Percentiles rank a stretch among this genome's conserved stretches.
phyloP scores from a whole-genome alignment of 2,329 filamentous ascomycete genomes.

The Fusarium sacchari region DNA sequence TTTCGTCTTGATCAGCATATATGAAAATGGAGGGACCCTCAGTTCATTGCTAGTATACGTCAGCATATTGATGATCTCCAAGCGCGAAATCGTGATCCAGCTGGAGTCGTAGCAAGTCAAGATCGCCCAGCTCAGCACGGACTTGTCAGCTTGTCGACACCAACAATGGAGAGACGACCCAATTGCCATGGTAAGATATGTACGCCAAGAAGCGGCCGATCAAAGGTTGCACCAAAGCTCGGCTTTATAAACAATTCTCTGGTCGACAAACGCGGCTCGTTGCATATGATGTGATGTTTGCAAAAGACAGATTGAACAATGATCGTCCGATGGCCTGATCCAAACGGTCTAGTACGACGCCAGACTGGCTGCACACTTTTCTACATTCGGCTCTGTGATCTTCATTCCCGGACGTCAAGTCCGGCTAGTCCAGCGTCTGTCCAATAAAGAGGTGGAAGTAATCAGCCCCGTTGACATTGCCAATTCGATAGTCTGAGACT shows the following conservation, averaged over 20 bases:
- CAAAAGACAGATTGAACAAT: neutral
- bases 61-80: neutral
- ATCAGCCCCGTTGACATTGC: neutral
- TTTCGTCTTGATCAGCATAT: neutral
- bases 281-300: slow-evolving; percentile 12
- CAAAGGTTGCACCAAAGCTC: neutral
- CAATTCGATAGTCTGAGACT: neutral
- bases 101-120: neutral
- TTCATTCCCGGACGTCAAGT: slow-evolving; percentile 14
- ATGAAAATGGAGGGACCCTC: neutral
- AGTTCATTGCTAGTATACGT: neutral
- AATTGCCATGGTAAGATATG: neutral
- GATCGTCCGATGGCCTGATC: slow-evolving; percentile 18
- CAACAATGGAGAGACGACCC: neutral
- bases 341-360: slow-evolving; percentile 12
- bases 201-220: slow-evolving; percentile 5
- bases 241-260: slow-evolving; percentile 9
- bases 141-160: slow-evolving; percentile 5
- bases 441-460: neutral
- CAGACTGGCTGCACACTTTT: neutral
- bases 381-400: slow-evolving; percentile 1
- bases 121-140: neutral
- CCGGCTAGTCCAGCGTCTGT: neutral
- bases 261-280: neutral
- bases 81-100: neutral